Evolutionary conservation across 1,284 basidiomycete genomes (phyloP).

Genomic region (Hymenochaete sp.): DNA sequence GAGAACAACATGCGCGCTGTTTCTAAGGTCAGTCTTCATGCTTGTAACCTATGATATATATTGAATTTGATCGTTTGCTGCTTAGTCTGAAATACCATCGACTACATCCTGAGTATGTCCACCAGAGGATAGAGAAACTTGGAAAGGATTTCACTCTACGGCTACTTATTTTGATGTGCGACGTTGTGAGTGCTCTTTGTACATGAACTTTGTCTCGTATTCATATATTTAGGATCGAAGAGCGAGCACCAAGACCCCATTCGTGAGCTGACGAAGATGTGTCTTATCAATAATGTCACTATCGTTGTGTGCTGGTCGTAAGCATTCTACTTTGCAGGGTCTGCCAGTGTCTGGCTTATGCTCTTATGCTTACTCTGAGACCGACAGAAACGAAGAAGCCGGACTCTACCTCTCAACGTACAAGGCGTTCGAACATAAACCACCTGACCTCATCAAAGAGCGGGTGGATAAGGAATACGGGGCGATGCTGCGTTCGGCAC

Average conservation of each 20-base stretch:
- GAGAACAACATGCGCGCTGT: constrained; percentile 87
- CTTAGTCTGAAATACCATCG: constrained; percentile 87
- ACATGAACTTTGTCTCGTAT: neutral
- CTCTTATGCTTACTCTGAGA: too few species aligned
- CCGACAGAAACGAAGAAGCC: constrained; percentile 85
- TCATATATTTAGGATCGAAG: constrained; percentile 34
- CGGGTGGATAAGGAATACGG: constrained; percentile 83
- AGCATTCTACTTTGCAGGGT: constrained; percentile 25
- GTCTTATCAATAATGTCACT: constrained; percentile 88
- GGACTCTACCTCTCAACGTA: constrained; percentile 86
- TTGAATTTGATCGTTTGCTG: neutral
- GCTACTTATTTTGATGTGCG: constrained; percentile 86
- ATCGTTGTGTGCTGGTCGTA: constrained; percentile 90
- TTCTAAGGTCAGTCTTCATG: constrained; percentile 57
- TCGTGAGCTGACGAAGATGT: constrained; percentile 88
- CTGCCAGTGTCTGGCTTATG: too few species aligned
- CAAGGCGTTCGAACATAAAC: constrained; percentile 91
- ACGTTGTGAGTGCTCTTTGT: constrained; percentile 57
- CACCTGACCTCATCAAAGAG: constrained; percentile 92
- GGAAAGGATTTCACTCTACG: constrained; percentile 76
- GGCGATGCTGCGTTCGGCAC: constrained; percentile 72
- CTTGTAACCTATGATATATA: neutral
- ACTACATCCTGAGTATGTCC: constrained; percentile 95
- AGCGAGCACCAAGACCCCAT: constrained; percentile 87
- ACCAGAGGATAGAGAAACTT: constrained; percentile 82